Base-by-base conservation (phyloP, 192 early-diverging fungal species). In the Blastocladiella britannica region DNA sequence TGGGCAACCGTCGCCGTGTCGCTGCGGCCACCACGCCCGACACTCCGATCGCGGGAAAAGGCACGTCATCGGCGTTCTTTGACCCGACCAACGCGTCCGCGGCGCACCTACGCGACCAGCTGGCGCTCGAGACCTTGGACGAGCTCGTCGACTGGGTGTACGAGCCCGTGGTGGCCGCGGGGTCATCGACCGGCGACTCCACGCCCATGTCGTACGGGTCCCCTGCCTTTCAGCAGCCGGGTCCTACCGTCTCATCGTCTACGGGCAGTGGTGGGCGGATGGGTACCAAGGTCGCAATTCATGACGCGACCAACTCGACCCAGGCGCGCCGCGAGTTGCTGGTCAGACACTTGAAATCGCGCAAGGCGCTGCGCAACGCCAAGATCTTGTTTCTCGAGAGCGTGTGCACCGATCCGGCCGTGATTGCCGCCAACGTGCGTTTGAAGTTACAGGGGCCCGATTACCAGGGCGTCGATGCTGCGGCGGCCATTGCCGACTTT, bases 291-390 rank as follows among this genome's bases (percentile, higher is more conserved):
- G 53, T 61, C 51, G 26, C 30, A 20, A 70, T 72, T 43, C 75
- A 71, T 59, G 94, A 97, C 66, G 94, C 94, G 1, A 97, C 94
- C 18, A 97, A 97, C 65, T 92, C 92, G 47, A 94, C 88, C 0
- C 65, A 82, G 18, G 76, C 77, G 56, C 75, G 94, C 62, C 78
- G 92, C 63, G 71, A 72, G 23, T 54, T 60, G 26, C 52, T 69
- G 29, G 55, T 69, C 54, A n/a, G n/a, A n/a, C n/a, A n/a, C n/a
- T 62, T 68, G 30, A 60, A 70, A 53, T 68, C 4, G 29, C 28
- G 26, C 4, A 37, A 43, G 67, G 67, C 62, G 26, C 77, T 84
- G 59, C 67, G 76, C 24, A 71, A 82, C 51, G 73, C 83, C 57
- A 82, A 78, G 62, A 66, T 86, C 27, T 65, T 88, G 53, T 81